Conservation (phyloP, 2,329 filamentous ascomycete species). For the Fusarium nygamai region DNA sequence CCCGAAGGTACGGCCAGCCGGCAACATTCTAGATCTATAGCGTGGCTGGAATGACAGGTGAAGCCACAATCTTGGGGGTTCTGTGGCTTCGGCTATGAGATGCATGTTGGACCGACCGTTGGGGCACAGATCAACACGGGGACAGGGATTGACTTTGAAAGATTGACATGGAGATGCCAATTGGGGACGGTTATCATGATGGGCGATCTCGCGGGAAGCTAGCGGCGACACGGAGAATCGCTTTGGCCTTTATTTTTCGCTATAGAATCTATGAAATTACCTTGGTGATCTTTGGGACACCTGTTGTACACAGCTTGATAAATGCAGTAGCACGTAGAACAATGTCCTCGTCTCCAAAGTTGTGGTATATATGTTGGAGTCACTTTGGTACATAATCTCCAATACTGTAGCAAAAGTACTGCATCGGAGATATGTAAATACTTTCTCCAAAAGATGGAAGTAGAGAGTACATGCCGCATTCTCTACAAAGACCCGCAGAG, state of each 20-base stretch:
- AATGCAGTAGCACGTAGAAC: neutral
- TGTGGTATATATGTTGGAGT: neutral
- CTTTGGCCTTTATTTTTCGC: neutral
- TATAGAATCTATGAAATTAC: neutral
- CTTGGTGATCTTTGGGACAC: neutral
- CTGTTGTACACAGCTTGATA: neutral
- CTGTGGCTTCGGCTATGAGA: conserved; percentile 42
- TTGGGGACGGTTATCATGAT: conserved; percentile 15
- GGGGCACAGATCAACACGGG: conserved; percentile 35
- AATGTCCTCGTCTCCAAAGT: neutral
- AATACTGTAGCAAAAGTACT: neutral
- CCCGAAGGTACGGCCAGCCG: conserved; percentile 36
- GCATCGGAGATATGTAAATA: neutral
- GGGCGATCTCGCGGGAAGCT: conserved; percentile 28
- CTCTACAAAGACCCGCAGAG: neutral
- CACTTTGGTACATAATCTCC: neutral
- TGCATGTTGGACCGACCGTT: conserved; percentile 38
- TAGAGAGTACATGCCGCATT: neutral
- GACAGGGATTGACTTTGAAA: conserved; percentile 33
- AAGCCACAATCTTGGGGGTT: conserved; percentile 16
- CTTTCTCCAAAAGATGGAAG: neutral
- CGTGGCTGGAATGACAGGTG: conserved; percentile 8
- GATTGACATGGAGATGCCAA: conserved; percentile 20
- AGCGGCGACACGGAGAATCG: conserved; percentile 29
- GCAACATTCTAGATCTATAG: neutral